Conservation (phyloP, 805 yeast genomes). For the Pichia eremophila region DNA sequence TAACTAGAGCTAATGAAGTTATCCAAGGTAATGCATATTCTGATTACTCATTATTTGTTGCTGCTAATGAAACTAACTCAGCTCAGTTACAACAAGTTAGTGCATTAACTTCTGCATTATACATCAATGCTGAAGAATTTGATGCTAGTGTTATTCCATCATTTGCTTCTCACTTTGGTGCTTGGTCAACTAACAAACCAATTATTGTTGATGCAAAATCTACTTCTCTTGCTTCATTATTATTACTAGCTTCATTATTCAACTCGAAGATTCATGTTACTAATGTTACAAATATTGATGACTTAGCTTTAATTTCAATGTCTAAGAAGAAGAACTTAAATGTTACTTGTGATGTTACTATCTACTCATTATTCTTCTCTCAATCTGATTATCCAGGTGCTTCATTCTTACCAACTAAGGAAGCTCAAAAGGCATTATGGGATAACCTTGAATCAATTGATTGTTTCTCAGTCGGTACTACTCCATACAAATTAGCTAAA, state of each 20-base stretch:
- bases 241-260: conserved; percentile 82
- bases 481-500: conserved; percentile 66
- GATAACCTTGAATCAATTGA: conserved; percentile 61
- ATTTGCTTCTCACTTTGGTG: conserved; percentile 66
- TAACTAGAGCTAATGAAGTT: conserved; percentile 52
- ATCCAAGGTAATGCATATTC: conserved; percentile 56
- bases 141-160: conserved; percentile 63
- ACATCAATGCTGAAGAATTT: conserved; percentile 70
- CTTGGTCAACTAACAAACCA: conserved; percentile 80
- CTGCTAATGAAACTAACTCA: conserved; percentile 69
- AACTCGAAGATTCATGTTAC: conserved; percentile 81
- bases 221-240: conserved; percentile 85
- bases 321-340: conserved; percentile 73
- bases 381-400: conserved; percentile 67
- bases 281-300: conserved; percentile 72
- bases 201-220: conserved; percentile 88
- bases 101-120: conserved; percentile 64
- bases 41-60: conserved; percentile 74
- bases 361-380: conserved; percentile 68
- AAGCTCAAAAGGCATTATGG: conserved; percentile 81
- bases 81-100: conserved; percentile 53
- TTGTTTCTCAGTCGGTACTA: conserved; percentile 75
- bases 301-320: conserved; percentile 72
- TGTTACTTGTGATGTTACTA: conserved; percentile 85
- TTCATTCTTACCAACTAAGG: conserved; percentile 64